Conservation (phyloP, 2,329 filamentous ascomycete species). For the Aaosphaeria arxii region DNA sequence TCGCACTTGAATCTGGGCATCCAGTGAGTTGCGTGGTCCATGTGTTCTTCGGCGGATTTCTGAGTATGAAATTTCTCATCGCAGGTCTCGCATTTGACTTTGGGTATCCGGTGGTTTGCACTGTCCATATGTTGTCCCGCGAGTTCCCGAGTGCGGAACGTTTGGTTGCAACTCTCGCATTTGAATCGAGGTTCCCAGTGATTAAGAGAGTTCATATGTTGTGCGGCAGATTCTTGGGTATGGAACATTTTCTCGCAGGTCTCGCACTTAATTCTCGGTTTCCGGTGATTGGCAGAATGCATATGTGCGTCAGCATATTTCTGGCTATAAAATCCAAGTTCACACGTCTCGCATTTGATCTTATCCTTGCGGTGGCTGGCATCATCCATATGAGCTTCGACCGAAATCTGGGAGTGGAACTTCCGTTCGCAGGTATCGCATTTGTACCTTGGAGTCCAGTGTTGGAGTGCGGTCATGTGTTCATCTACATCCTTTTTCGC, state of each 20-base stretch:
- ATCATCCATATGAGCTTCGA: slow-evolving; percentile 4
- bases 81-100: too few species aligned
- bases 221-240: too few species aligned
- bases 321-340: slow-evolving; percentile 3
- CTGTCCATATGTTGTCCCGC: too few species aligned
- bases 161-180: too few species aligned
- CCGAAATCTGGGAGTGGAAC: slow-evolving; percentile 1
- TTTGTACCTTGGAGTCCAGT: background rate
- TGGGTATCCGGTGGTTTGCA: too few species aligned
- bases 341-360: slow-evolving; percentile 11
- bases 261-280: slow-evolving; percentile 9
- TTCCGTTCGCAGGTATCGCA: slow-evolving; percentile 2
- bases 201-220: too few species aligned
- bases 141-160: too few species aligned
- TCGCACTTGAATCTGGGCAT: slow-evolving; percentile 4
- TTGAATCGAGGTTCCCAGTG: too few species aligned
- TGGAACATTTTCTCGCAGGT: slow-evolving; percentile 1
- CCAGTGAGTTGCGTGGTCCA: slow-evolving; percentile 3
- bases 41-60: slow-evolving; percentile 3
- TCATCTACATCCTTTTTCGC: slow-evolving; percentile 4
- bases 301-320: slow-evolving; percentile 2
- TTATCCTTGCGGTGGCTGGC: slow-evolving; percentile 1
- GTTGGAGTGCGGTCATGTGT: slow-evolving; percentile 5
- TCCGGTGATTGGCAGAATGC: slow-evolving; percentile 7
- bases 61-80: background rate